phyloP scores from a whole-genome alignment of 805 yeast species.

The Lachancea waltii region DNA sequence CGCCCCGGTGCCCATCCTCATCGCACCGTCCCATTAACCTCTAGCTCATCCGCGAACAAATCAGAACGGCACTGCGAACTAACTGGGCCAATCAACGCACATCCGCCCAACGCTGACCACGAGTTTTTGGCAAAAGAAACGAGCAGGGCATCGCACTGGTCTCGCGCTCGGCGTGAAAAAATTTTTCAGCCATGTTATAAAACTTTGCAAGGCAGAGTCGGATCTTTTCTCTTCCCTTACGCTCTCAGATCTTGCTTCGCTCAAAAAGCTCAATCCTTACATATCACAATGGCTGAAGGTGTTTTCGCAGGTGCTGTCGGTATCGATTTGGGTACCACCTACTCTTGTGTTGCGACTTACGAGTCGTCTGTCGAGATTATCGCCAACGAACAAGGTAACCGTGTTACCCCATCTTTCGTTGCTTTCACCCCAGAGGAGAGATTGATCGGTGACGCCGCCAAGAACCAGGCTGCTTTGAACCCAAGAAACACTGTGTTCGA shows the following conservation, averaged over 20 bases:
- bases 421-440: slow-evolving; percentile 74
- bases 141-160: slow-evolving; percentile 2
- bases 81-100: slow-evolving; percentile 14
- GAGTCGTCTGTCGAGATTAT: slow-evolving; percentile 71
- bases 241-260: slow-evolving; percentile 6
- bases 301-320: slow-evolving; percentile 99
- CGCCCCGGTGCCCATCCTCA: no score
- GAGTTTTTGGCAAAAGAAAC: neutral
- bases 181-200: slow-evolving; percentile 15
- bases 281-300: slow-evolving; percentile 82
- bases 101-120: slow-evolving; percentile 1
- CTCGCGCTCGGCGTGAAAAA: slow-evolving; percentile 15
- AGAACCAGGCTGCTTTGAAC: slow-evolving; percentile 78
- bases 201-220: slow-evolving; percentile 8
- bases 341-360: slow-evolving; percentile 74
- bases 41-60: slow-evolving; percentile 3
- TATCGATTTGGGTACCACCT: slow-evolving; percentile 93
- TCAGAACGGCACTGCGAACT: slow-evolving; percentile 15
- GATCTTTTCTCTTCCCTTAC: slow-evolving; percentile 3
- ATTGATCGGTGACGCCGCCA: slow-evolving; percentile 78
- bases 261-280: slow-evolving; percentile 17
- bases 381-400: slow-evolving; percentile 82
- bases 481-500: slow-evolving; percentile 74
- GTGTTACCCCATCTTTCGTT: slow-evolving; percentile 77
- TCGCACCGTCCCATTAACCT: no score